phyloP scores from a whole-genome alignment of 345 rosid genomes.

The Murraya koenigii region DNA sequence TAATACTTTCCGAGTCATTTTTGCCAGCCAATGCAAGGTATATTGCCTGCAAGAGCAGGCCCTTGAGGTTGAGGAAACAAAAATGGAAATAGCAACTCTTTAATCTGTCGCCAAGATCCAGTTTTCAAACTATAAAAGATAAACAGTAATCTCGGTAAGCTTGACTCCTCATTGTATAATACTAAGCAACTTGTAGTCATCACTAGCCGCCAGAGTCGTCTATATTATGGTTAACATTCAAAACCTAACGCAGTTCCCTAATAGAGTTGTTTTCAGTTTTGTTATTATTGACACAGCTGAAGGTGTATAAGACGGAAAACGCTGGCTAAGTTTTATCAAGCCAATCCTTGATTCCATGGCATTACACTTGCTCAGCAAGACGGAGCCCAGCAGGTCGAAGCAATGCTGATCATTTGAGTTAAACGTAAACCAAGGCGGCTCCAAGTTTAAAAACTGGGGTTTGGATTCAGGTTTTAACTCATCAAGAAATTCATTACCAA shows the following conservation, averaged over 20 bases:
- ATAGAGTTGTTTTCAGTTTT: no score
- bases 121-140: no score
- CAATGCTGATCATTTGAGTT: constrained; percentile 14
- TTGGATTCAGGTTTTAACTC: constrained; percentile 42
- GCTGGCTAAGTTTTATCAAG: constrained; percentile 64
- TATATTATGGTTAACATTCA: neutral
- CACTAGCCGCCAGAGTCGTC: neutral
- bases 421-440: constrained; percentile 37
- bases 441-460: constrained; percentile 34
- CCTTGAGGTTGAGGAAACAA: no score
- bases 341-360: constrained; percentile 48
- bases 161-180: no score
- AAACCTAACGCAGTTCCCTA: neutral
- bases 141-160: no score
- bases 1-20: no score
- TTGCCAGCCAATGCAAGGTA: no score
- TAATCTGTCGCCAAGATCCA: no score
- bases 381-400: constrained; percentile 55
- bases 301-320: constrained; percentile 2
- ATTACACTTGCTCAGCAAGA: constrained; percentile 53
- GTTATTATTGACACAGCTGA: neutral
- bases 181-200: no score
- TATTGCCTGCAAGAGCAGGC: no score
- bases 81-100: no score
- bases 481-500: constrained; percentile 33